A percentile compares a stretch with the other conserved stretches of the same genome.
Evolutionary conservation across 345 rosid species (phyloP).

Genomic region (Trapa bicornis): DNA sequence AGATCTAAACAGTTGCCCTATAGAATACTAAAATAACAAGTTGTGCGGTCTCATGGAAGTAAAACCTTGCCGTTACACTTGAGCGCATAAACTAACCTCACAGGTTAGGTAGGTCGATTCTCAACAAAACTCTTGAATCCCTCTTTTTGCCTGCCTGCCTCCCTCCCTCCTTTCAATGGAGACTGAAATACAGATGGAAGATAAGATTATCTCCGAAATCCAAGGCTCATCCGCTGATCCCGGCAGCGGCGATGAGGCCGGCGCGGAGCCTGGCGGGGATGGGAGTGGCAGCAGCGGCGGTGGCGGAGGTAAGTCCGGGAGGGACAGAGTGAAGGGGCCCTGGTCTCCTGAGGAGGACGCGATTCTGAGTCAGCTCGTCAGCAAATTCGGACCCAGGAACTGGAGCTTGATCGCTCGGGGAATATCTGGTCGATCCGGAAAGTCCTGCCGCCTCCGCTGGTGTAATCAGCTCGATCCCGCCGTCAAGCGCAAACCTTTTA

Average conservation of each 20-base stretch:
- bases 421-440: conserved; percentile 70
- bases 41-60: too few species aligned
- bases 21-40: too few species aligned
- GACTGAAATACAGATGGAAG: conserved; percentile 5
- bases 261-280: conserved; percentile 15
- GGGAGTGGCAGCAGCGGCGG: conserved; percentile 13
- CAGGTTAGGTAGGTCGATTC: not conserved
- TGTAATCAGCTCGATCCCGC: conserved; percentile 87
- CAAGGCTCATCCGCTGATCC: not conserved
- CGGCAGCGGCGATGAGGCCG: conserved; percentile 11
- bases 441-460: conserved; percentile 90
- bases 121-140: not conserved
- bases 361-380: conserved; percentile 31
- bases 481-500: conserved; percentile 68
- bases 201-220: not conserved
- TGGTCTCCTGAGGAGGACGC: conserved; percentile 60
- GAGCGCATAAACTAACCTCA: too few species aligned
- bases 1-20: too few species aligned
- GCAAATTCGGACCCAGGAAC: conserved; percentile 45
- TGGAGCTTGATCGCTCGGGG: conserved; percentile 69
- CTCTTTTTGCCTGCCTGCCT: too few species aligned
- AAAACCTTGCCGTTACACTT: not conserved
- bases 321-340: conserved; percentile 38
- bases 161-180: conserved; percentile 4
- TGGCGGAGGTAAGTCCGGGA: conserved; percentile 14